Evolutionary conservation across 805 yeast species (phyloP), one percentile per base, ranked within the genome.

Genomic region (Blastobotrys parvus): DNA sequence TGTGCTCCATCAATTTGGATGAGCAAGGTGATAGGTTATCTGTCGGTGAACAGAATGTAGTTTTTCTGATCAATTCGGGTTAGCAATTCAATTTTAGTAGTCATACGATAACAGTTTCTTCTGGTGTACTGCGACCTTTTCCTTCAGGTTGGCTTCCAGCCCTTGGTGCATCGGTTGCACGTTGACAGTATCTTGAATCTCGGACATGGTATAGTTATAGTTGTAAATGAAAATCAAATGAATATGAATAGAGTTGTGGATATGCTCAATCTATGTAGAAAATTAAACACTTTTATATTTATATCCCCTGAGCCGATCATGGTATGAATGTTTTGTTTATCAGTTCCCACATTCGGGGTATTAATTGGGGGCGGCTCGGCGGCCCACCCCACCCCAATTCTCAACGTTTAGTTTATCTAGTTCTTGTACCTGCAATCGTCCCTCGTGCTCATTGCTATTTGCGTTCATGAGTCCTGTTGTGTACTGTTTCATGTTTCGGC

Each of bases 11-110:
- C 21, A 50, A 41, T 38, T 50, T 45, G 31, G 49, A 34, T 7
- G 47, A 35, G 31, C 52, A 50, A 16, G 54, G 54, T 17, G 54
- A 50, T 15, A 47, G 20, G n/a, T 44, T 45, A 39, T 50, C 54
- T 29, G 50, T 39, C 10, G 54, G 54, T 4, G 54, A 50, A 21
- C 42, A 41, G 33, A 48, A 50, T 31, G 44, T 34, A 10, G 53
- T 50, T 23, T 48, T 39, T 4, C 53, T 50, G 17, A n/a, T 19
- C 18, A 35, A 36, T 30, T 20, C 10, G 23, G 25, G 37, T 33
- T 17, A 13, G n/a, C n/a, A n/a, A 15, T 27, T 35, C 15, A 22
- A 18, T 23, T 31, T 10, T 36, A 13, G 17, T 25, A n/a, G 10
- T 11, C n/a, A 49, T 43, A 50, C 53, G 51, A 45, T 4, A 50